Conservation (phyloP, 176 grass and related monocot species). For the Canna indica region DNA sequence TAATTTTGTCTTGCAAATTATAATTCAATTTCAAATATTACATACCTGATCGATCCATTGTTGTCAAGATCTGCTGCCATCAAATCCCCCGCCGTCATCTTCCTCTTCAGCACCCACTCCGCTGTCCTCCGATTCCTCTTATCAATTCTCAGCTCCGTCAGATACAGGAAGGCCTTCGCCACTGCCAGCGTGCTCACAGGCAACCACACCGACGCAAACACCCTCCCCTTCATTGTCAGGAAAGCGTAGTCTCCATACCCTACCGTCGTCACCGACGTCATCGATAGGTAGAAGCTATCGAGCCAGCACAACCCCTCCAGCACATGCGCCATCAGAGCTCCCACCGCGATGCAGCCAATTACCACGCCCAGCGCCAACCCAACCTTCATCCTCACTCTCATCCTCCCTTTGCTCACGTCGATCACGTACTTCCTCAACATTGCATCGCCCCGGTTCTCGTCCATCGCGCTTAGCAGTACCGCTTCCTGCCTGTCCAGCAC, state of each 20-base stretch:
- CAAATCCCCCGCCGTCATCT: slow-evolving; percentile 1
- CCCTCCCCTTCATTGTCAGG: not conserved
- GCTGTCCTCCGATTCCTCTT: slow-evolving; percentile 3
- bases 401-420: slow-evolving; percentile 1
- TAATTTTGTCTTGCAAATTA: too few relatives aligned
- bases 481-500: slow-evolving; percentile 7
- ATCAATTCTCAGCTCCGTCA: slow-evolving; percentile 9
- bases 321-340: not conserved
- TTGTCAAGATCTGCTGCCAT: slow-evolving; percentile 7
- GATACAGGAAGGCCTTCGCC: slow-evolving; percentile 1
- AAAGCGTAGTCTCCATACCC: slow-evolving; percentile 14
- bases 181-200: slow-evolving; percentile 3
- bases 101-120: slow-evolving; percentile 1
- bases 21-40: too few relatives aligned
- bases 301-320: slow-evolving; percentile 2
- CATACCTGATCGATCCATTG: slow-evolving; percentile 10
- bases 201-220: slow-evolving; percentile 5
- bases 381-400: slow-evolving; percentile 11
- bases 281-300: slow-evolving; percentile 2
- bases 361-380: not conserved
- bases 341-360: not conserved
- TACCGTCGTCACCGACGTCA: slow-evolving; percentile 14
- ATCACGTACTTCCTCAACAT: not conserved
- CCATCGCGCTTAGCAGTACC: not conserved
- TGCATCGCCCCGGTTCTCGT: not conserved